Percentiles rank a stretch among this genome's conserved stretches.
phyloP scores from a whole-genome alignment of 495 filamentous ascomycete species.

The Sporormia fimetaria region DNA sequence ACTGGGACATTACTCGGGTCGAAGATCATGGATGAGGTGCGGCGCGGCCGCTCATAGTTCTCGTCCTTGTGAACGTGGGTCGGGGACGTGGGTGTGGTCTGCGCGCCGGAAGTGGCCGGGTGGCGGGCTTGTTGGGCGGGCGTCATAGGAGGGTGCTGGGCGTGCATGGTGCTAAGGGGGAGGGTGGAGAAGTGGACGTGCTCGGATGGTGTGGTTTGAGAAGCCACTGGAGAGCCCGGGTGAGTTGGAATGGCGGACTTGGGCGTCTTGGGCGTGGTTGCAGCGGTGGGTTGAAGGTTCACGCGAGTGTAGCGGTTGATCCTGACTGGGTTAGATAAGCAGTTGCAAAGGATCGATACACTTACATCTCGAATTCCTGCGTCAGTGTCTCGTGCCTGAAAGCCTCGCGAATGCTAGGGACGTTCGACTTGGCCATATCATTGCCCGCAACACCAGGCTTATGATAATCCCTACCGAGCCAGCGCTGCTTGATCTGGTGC shows the following conservation, averaged over 20 bases:
- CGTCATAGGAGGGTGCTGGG: constrained; percentile 12
- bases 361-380: constrained; percentile 70
- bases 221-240: constrained; percentile 26
- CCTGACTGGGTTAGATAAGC: constrained; percentile 11
- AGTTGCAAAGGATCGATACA: background rate
- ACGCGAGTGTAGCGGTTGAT: constrained; percentile 29
- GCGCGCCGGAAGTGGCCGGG: constrained; percentile 3
- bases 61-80: constrained; percentile 4
- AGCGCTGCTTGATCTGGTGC: constrained; percentile 71
- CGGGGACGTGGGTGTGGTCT: constrained; percentile 4
- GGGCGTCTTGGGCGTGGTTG: constrained; percentile 12
- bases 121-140: constrained; percentile 20
- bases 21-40: constrained; percentile 18
- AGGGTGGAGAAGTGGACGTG: too few relatives aligned
- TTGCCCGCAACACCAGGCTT: constrained; percentile 70
- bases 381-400: constrained; percentile 75
- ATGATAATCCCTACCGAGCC: constrained; percentile 69
- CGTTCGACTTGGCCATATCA: constrained; percentile 86
- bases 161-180: constrained; percentile 15
- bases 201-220: constrained; percentile 25
- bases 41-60: constrained; percentile 12
- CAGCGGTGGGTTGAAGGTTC: constrained; percentile 13
- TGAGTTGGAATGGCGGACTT: constrained; percentile 10
- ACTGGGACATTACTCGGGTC: constrained; percentile 6
- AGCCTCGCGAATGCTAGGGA: constrained; percentile 80